phyloP scores from a whole-genome alignment of 2,329 filamentous ascomycete species.

The Colletotrichum tabaci region DNA sequence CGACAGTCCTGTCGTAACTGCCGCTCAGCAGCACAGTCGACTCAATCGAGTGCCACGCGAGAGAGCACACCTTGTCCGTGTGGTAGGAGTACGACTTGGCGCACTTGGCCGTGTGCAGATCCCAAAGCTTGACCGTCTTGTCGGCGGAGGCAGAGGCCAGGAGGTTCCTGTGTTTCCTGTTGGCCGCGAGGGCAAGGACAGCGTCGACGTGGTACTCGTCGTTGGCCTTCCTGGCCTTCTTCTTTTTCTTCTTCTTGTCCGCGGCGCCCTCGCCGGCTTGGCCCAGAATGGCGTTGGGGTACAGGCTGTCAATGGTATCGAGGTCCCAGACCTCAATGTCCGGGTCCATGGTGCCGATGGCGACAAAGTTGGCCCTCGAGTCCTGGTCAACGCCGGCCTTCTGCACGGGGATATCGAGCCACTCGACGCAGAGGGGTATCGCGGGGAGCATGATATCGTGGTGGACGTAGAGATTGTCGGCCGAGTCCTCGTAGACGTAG shows the following conservation, averaged over 20 bases:
- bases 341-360: constrained; percentile 96
- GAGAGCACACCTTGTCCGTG: constrained; percentile 96
- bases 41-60: constrained; percentile 92
- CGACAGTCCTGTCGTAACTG: constrained; percentile 94
- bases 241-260: constrained; percentile 85
- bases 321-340: constrained; percentile 99
- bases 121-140: constrained; percentile 98
- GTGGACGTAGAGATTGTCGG: constrained; percentile 98
- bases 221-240: constrained; percentile 90
- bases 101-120: constrained; percentile 90
- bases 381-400: constrained; percentile 75
- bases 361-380: constrained; percentile 88
- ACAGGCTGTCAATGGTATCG: constrained; percentile 97
- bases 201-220: constrained; percentile 95
- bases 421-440: constrained; percentile 95
- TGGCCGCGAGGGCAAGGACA: constrained; percentile 90
- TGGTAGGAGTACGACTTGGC: constrained; percentile 97
- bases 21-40: constrained; percentile 92
- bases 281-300: constrained; percentile 95
- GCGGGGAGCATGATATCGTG: constrained; percentile 99
- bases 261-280: constrained; percentile 73
- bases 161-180: constrained; percentile 93
- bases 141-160: constrained; percentile 96
- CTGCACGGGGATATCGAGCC: constrained; percentile 92
- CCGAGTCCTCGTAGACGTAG: constrained; percentile 96